Percentiles rank a stretch among this genome's conserved stretches.
phyloP scores from a whole-genome alignment of 495 filamentous ascomycete species.

The Lasiosphaeris hirsuta region DNA sequence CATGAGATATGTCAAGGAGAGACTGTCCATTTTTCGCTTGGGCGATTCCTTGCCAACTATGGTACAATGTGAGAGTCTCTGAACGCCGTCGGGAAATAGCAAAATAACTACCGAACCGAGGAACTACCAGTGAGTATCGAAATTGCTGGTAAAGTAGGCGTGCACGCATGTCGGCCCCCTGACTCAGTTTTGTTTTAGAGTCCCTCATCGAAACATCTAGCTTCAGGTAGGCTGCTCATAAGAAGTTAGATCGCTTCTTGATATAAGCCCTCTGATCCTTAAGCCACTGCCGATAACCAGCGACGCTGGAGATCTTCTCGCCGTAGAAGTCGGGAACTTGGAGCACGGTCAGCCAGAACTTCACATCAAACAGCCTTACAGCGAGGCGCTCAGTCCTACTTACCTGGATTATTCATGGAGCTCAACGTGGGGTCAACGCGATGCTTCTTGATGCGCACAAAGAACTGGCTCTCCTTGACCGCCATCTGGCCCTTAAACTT shows the following conservation, averaged over 20 bases:
- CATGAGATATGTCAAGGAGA: conserved; percentile 13
- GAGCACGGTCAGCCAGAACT: conserved; percentile 1
- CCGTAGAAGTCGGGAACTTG: conserved; percentile 69
- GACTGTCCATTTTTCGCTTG: conserved; percentile 22
- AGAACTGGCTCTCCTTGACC: conserved; percentile 90
- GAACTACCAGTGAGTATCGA: not conserved
- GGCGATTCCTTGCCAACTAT: conserved; percentile 23
- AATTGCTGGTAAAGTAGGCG: not conserved
- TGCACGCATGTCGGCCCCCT: too few relatives aligned
- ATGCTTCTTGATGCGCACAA: conserved; percentile 78
- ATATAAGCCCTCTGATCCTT: conserved; percentile 98
- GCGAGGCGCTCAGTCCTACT: conserved; percentile 8
- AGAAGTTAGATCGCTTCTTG: conserved; percentile 71
- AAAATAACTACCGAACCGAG: not conserved
- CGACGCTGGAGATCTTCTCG: conserved; percentile 93
- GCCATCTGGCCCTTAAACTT: conserved; percentile 64
- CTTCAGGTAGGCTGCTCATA: conserved; percentile 23
- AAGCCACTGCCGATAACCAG: conserved; percentile 88
- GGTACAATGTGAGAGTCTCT: conserved; percentile 33
- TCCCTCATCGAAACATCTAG: conserved; percentile 1
- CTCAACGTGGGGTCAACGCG: conserved; percentile 76
- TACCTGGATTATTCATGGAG: conserved; percentile 57
- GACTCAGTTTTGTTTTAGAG: too few relatives aligned
- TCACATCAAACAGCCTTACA: not conserved
- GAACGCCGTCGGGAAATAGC: conserved; percentile 25